Percentiles rank a stretch among this genome's conserved stretches.
phyloP scores from a whole-genome alignment of 805 yeast genomes.

The Saccharomycodes ludwigii region DNA sequence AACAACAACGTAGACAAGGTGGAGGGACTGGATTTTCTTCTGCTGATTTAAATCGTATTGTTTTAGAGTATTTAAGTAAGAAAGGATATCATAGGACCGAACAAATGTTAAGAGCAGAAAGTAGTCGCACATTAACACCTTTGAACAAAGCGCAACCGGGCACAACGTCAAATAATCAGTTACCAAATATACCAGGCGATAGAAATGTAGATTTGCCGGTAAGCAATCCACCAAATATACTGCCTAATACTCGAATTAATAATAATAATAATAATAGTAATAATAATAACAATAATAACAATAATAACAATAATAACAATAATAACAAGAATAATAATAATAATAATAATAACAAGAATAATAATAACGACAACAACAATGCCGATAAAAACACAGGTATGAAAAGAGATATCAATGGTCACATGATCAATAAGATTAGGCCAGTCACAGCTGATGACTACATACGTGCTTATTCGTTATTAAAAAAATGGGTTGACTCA shows the following conservation, averaged over 20 bases:
- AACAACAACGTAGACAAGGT: slow-evolving; percentile 12
- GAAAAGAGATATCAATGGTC: slow-evolving; percentile 21
- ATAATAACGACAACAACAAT: slow-evolving; percentile 12
- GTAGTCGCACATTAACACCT: slow-evolving; percentile 46
- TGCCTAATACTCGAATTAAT: too few species aligned
- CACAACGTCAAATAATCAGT: slow-evolving; percentile 31
- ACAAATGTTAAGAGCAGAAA: slow-evolving; percentile 83
- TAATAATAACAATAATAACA: slow-evolving; percentile 11
- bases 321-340: background rate
- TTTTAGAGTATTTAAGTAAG: slow-evolving; percentile 81
- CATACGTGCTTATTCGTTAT: slow-evolving; percentile 65
- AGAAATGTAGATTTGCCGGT: too few species aligned
- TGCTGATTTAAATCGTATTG: slow-evolving; percentile 84
- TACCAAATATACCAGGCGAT: too few species aligned
- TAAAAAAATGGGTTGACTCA: slow-evolving; percentile 81
- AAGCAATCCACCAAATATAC: slow-evolving; percentile 25
- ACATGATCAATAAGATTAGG: slow-evolving; percentile 17
- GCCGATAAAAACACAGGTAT: slow-evolving; percentile 10
- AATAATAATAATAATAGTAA: background rate
- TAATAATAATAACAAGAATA: background rate
- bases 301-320: slow-evolving; percentile 14
- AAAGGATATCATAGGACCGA: slow-evolving; percentile 93
- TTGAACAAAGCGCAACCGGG: slow-evolving; percentile 35
- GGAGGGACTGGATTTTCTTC: slow-evolving; percentile 44
- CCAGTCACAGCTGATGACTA: slow-evolving; percentile 72